Conservation (phyloP, 2,329 filamentous ascomycete species). For the Nakataea oryzae region DNA sequence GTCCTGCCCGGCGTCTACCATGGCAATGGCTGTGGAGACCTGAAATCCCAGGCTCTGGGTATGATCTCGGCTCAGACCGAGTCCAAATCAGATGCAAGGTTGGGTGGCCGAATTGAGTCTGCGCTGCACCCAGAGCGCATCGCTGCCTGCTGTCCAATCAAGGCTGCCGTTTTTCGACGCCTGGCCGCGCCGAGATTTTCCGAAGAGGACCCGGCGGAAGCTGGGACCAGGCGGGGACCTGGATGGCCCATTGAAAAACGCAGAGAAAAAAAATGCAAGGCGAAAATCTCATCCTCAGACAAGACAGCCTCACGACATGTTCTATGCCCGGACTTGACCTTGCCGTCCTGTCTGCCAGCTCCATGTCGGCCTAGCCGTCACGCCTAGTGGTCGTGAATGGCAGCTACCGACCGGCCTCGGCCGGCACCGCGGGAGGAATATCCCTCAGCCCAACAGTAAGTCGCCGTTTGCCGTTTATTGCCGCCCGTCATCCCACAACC, state of each 20-base stretch:
- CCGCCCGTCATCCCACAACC: neutral
- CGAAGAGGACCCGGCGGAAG: neutral
- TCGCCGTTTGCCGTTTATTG: conserved; percentile 1
- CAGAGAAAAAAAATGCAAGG: neutral
- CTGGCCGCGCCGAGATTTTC: neutral
- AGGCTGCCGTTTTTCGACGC: neutral
- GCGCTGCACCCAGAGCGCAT: neutral
- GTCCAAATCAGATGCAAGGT: neutral
- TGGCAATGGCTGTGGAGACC: neutral
- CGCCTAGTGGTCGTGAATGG: conserved; percentile 7
- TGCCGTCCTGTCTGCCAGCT: neutral
- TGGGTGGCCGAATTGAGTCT: neutral
- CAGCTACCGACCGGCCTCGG: conserved; percentile 1
- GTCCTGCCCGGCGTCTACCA: neutral
- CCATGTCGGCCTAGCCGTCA: neutral
- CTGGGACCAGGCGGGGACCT: neutral
- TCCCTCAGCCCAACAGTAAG: conserved; percentile 15
- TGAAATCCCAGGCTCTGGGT: neutral
- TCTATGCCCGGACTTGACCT: neutral
- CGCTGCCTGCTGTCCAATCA: neutral
- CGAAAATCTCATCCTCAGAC: neutral
- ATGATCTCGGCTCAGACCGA: neutral
- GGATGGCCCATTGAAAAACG: neutral
- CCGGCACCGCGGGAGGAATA: conserved; percentile 12
- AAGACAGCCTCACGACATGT: neutral